Conservation (phyloP, 75 land plant species). For the Selaginella tamariscina region DNA sequence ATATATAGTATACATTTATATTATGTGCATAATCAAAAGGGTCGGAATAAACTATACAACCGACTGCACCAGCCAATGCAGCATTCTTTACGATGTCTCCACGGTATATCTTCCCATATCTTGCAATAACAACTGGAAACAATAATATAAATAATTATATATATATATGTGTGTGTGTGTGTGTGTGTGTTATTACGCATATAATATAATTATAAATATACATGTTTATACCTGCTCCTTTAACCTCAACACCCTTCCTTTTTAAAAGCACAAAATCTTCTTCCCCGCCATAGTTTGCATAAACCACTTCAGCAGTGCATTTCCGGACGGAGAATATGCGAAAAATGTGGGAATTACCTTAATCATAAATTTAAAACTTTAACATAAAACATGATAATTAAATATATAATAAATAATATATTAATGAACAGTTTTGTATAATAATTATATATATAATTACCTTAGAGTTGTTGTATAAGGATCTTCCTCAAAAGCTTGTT, state of each 20-base stretch:
- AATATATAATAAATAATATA: too few species aligned
- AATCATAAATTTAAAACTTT: too few species aligned
- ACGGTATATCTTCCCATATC: conserved; percentile 55
- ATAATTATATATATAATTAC: too few species aligned
- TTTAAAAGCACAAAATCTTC: conserved; percentile 42
- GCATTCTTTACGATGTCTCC: conserved; percentile 68
- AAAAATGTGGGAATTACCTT: conserved; percentile 50
- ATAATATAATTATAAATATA: too few species aligned
- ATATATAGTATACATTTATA: too few species aligned
- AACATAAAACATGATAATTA: too few species aligned
- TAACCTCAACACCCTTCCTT: conserved; percentile 36
- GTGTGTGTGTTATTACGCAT: too few species aligned
- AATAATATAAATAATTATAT: too few species aligned
- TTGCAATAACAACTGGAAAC: conserved; percentile 53
- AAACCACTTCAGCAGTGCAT: conserved; percentile 42
- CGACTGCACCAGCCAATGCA: conserved; percentile 48
- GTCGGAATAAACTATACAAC: conserved; percentile 47
- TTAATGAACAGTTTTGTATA: too few species aligned
- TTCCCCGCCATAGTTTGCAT: conserved; percentile 56
- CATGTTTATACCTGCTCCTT: too few species aligned
- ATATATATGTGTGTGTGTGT: too few species aligned
- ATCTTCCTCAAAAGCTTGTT: conserved; percentile 33
- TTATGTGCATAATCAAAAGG: conserved; percentile 38
- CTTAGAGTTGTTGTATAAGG: conserved; percentile 28
- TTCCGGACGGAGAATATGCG: conserved; percentile 56